Evolutionary conservation across 2,329 filamentous ascomycete species (phyloP).

Genomic region (Aspergillus fructus): DNA sequence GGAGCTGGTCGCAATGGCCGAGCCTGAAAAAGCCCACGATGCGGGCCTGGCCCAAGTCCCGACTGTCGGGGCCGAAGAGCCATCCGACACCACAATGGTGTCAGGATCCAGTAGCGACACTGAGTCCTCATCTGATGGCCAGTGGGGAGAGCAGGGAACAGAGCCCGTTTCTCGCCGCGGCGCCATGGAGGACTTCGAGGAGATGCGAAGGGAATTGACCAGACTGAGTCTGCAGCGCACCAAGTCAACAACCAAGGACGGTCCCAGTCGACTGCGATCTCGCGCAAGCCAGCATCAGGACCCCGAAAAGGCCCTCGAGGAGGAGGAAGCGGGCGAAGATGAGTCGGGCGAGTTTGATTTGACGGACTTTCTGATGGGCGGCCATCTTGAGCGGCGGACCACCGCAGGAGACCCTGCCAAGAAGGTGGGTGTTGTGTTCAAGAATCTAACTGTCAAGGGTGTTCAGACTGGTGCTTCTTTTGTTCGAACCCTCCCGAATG

Average conservation of each 20-base stretch:
- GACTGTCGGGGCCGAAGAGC: slow-evolving; percentile 6
- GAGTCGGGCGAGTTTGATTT: slow-evolving; percentile 60
- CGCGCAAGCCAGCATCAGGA: slow-evolving; percentile 30
- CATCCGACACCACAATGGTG: slow-evolving; percentile 14
- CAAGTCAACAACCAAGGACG: slow-evolving; percentile 29
- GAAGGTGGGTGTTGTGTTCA: slow-evolving; percentile 75
- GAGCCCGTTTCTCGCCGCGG: slow-evolving; percentile 51
- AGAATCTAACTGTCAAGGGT: slow-evolving; percentile 72
- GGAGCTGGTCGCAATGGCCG: neutral
- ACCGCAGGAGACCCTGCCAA: slow-evolving; percentile 66
- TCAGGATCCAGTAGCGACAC: slow-evolving; percentile 18
- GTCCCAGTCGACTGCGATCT: slow-evolving; percentile 26
- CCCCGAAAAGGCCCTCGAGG: slow-evolving; percentile 51
- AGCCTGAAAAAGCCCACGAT: slow-evolving; percentile 10
- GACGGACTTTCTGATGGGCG: slow-evolving; percentile 68
- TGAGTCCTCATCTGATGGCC: slow-evolving; percentile 43
- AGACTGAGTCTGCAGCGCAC: slow-evolving; percentile 49
- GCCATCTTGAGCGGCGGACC: slow-evolving; percentile 72
- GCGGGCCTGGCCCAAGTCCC: slow-evolving; percentile 10
- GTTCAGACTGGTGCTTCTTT: slow-evolving; percentile 65
- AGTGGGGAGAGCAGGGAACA: slow-evolving; percentile 64
- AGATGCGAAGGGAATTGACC: slow-evolving; percentile 56
- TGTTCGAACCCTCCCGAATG: slow-evolving; percentile 71
- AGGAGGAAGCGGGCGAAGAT: slow-evolving; percentile 31
- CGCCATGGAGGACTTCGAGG: slow-evolving; percentile 61